phyloP scores from a whole-genome alignment of 2,329 filamentous ascomycete genomes.

The Diaporthe destruens region DNA sequence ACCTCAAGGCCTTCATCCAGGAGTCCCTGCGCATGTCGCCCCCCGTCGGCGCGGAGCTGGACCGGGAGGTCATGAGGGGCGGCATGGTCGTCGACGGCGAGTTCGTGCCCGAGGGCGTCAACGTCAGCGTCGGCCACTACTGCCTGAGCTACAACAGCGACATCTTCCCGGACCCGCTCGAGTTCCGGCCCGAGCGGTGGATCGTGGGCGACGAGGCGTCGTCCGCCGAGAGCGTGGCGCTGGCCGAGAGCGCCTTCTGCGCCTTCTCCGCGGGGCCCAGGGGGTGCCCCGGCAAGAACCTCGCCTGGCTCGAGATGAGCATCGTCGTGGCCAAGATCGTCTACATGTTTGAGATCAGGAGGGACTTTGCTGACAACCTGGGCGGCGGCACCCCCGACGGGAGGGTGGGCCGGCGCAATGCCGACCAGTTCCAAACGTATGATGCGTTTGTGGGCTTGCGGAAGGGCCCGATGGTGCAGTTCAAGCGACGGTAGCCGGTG shows the following conservation, averaged over 20 bases:
- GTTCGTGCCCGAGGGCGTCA: slow-evolving; percentile 32
- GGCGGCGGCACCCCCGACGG: slow-evolving; percentile 10
- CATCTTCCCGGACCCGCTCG: slow-evolving; percentile 33
- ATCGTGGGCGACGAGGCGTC: slow-evolving; percentile 24
- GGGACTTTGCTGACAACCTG: slow-evolving; percentile 24
- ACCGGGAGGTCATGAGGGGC: slow-evolving; percentile 28
- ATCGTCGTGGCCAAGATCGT: slow-evolving; percentile 38
- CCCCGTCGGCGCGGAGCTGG: slow-evolving; percentile 44
- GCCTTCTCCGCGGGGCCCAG: slow-evolving; percentile 33
- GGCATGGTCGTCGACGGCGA: slow-evolving; percentile 36
- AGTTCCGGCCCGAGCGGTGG: slow-evolving; percentile 35
- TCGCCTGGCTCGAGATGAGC: slow-evolving; percentile 29
- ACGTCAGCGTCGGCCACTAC: slow-evolving; percentile 36
- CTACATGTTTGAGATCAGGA: slow-evolving; percentile 22
- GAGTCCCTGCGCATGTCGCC: slow-evolving; percentile 49
- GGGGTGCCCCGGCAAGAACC: slow-evolving; percentile 32
- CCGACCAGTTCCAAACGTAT: slow-evolving; percentile 39
- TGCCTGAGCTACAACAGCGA: slow-evolving; percentile 36
- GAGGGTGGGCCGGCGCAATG: slow-evolving; percentile 21
- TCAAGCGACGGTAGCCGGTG: slow-evolving; percentile 12
- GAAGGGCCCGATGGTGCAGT: slow-evolving; percentile 36
- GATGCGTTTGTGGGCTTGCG: slow-evolving; percentile 35
- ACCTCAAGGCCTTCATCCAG: slow-evolving; percentile 48
- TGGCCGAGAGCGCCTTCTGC: slow-evolving; percentile 34
- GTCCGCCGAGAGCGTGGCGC: slow-evolving; percentile 29